Evolutionary conservation across 2,329 filamentous ascomycete species (phyloP).

Genomic region (Arachnomyces sp.): DNA sequence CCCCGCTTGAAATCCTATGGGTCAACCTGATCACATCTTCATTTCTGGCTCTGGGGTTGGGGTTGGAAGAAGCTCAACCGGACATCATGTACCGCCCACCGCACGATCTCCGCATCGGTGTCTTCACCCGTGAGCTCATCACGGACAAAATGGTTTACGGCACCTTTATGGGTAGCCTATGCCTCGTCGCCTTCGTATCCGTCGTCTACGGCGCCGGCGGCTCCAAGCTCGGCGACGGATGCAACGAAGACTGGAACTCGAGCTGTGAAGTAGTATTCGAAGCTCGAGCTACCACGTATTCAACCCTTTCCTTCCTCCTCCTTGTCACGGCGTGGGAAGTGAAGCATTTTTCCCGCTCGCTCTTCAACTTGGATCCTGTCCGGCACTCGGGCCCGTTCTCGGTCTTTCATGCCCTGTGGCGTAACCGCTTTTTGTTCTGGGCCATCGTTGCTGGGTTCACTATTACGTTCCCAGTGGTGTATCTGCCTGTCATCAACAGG

Average conservation of each 20-base stretch:
- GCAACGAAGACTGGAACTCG: slow-evolving; percentile 44
- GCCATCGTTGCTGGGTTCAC: slow-evolving; percentile 51
- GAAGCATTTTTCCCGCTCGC: slow-evolving; percentile 63
- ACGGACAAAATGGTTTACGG: slow-evolving; percentile 37
- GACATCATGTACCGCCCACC: slow-evolving; percentile 77
- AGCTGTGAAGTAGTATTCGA: slow-evolving; percentile 53
- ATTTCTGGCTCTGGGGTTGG: slow-evolving; percentile 78
- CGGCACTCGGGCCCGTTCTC: slow-evolving; percentile 54
- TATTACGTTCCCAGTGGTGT: slow-evolving; percentile 52
- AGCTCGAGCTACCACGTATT: slow-evolving; percentile 66
- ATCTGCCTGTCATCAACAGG: slow-evolving; percentile 59
- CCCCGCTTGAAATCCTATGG: slow-evolving; percentile 81
- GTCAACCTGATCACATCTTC: slow-evolving; percentile 86
- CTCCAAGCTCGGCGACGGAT: slow-evolving; percentile 45
- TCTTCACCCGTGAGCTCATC: slow-evolving; percentile 35
- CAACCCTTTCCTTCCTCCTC: slow-evolving; percentile 65
- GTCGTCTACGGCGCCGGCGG: slow-evolving; percentile 31
- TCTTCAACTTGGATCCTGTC: slow-evolving; percentile 56
- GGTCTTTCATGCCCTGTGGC: slow-evolving; percentile 59
- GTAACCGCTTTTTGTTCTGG: slow-evolving; percentile 65
- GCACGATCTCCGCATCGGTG: slow-evolving; percentile 47
- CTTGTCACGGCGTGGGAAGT: slow-evolving; percentile 74
- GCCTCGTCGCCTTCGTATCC: slow-evolving; percentile 31
- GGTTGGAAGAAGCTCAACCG: slow-evolving; percentile 64
- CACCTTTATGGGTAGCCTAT: slow-evolving; percentile 41